These are phyloP conservation scores for Yamadazyma akitaensis DNA, from an alignment of 805 yeast genomes.

Conservation along the genomic window DNA sequence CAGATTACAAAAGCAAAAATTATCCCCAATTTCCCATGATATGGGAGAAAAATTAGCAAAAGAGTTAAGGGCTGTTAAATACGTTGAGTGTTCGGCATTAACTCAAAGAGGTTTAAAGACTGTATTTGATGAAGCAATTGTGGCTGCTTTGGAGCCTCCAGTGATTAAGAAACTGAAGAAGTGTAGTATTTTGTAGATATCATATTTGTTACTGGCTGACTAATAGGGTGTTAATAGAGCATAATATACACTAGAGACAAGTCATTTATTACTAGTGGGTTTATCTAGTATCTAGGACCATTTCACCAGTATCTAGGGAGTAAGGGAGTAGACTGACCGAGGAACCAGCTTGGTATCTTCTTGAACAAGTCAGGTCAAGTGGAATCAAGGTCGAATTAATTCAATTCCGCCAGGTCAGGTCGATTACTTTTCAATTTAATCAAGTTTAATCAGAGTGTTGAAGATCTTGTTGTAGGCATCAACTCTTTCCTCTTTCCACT, in stretches of 20 bases:
- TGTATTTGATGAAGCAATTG: conserved; percentile 98
- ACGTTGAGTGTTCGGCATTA: conserved; percentile 96
- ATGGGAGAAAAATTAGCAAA: conserved; percentile 91
- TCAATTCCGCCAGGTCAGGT: background rate
- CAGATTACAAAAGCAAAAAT: conserved; percentile 85
- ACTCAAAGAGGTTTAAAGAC: conserved; percentile 96
- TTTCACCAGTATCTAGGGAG: too few relatives aligned
- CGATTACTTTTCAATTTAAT: background rate
- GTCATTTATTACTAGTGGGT: background rate
- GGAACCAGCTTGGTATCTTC: too few relatives aligned
- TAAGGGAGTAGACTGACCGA: too few relatives aligned
- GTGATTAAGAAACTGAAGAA: conserved; percentile 76
- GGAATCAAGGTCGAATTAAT: too few relatives aligned
- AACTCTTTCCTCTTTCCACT: conserved; percentile 30
- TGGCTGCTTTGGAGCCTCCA: conserved; percentile 97
- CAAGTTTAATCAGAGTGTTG: background rate
- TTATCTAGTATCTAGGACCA: background rate
- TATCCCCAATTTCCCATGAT: conserved; percentile 78
- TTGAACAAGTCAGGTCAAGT: too few relatives aligned
- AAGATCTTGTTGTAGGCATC: conserved; percentile 9
- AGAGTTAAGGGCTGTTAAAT: conserved; percentile 92
- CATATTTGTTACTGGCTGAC: conserved; percentile 9
- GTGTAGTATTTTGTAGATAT: conserved; percentile 70
- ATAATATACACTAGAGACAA: conserved; percentile 2
- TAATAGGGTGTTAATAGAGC: conserved; percentile 7